Base-by-base conservation (phyloP, 352 stramenopile species). In the Bremia lactucae region DNA sequence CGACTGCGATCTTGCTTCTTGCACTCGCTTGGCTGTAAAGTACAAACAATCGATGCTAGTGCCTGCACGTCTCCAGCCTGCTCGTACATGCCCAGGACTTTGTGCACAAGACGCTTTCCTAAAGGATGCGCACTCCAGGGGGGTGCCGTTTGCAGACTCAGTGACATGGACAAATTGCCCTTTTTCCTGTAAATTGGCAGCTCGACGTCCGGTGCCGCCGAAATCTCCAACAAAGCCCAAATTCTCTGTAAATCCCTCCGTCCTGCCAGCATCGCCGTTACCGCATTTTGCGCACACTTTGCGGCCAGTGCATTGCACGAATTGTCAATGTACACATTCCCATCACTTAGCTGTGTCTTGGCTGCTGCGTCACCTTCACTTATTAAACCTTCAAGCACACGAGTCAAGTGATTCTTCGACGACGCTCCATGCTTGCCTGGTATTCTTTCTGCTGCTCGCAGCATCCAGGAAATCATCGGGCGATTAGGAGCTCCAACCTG, bases 91-190 rank as follows among this genome's bases (percentile, higher is more conserved):
- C 59, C 42, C 9, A 93, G 50, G 23, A 93, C 51, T 46, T 86
- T 84, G 34, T 81, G 62, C 0, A 93, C 77, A 2, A 93, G 62
- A 14, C 60, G 58, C 23, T 83, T 74, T 7, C 81, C 81, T 40
- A 93, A 81, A 15, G 81, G 81, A 49, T 93, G 81, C 3, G 76
- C 76, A 31, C 62, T 73, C 81, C 81, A 93, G 10, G 73, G 76
- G 31, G 83, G 68, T 6, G 71, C 40, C 0, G 77, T 83, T 33
- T 55, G 49, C 2, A 84, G 49, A 8, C 51, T 36, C 2, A 60
- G 37, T n/a, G 44, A 66, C 4, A 41, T 36, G 13, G 53, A 51
- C 1, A 37, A 39, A 22, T 26, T 61, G 3, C 10, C 36, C 3
- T 37, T 50, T 24, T 65, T 59, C 26, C 54, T 65, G 48, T 79